Evolutionary conservation across 257 asterid species (phyloP).

Genomic region (Jasminum sambac): DNA sequence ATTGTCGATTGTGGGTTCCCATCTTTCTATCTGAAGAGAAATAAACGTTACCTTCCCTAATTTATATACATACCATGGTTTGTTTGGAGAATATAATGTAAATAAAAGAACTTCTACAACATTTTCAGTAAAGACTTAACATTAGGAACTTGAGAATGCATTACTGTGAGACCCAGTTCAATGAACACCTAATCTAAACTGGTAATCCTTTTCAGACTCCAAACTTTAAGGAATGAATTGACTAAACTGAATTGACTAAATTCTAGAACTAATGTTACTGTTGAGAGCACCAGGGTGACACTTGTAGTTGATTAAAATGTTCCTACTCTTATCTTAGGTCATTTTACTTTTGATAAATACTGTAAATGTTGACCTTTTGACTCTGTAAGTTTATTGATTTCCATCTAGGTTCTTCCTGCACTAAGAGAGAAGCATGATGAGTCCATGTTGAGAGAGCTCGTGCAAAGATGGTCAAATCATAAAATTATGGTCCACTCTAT

Average conservation of each 20-base stretch:
- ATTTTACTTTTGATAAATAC: neutral
- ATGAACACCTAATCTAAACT: neutral
- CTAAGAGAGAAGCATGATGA: conserved; percentile 89
- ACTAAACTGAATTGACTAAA: neutral
- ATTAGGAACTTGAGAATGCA: neutral
- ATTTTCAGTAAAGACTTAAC: neutral
- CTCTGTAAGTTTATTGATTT: conserved; percentile 15
- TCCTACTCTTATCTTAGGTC: neutral
- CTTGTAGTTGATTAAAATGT: neutral
- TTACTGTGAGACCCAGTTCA: neutral
- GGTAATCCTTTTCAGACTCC: conserved; percentile 5
- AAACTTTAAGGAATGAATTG: conserved; percentile 2
- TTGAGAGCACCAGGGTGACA: neutral
- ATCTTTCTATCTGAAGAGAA: neutral
- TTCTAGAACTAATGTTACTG: neutral
- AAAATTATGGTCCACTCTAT: conserved; percentile 98
- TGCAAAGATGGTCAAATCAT: conserved; percentile 89
- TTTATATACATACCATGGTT: neutral
- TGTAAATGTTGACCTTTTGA: conserved; percentile 4
- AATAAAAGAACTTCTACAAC: neutral
- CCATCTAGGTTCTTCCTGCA: conserved; percentile 67
- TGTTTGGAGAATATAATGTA: neutral
- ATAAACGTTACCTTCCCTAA: neutral
- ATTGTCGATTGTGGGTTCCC: too few relatives aligned
- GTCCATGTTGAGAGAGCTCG: conserved; percentile 93